Evolutionary conservation across 306 rosid species (phyloP).

Genomic region (Dryas octopetala): DNA sequence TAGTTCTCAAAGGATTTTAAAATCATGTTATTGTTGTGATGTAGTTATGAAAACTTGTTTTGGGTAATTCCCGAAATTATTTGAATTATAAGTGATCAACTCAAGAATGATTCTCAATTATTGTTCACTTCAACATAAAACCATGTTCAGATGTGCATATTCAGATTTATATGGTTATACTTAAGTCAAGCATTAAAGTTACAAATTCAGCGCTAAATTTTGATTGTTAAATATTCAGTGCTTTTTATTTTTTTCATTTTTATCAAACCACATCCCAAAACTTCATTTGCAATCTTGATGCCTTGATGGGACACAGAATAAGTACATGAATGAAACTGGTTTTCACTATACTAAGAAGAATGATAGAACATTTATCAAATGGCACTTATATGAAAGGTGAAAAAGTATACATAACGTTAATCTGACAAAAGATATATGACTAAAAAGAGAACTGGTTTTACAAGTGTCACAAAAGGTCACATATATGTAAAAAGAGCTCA

Average conservation of each 20-base stretch:
- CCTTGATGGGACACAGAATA: no score
- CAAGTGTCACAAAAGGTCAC: not conserved
- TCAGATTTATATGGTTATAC: not conserved
- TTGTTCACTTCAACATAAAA: not conserved
- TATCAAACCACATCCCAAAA: not conserved
- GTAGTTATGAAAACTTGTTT: no score
- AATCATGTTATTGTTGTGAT: no score
- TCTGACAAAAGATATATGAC: not conserved
- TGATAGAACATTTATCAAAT: not conserved
- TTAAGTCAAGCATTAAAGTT: not conserved
- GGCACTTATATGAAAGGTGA: not conserved
- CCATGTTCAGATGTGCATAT: not conserved
- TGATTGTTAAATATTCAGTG: not conserved
- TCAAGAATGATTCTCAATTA: constrained; percentile 2
- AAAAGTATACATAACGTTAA: not conserved
- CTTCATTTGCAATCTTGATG: not conserved
- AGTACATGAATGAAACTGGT: no score
- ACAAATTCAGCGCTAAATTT: not conserved
- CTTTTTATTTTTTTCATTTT: not conserved
- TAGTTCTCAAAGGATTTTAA: no score
- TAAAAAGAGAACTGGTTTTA: not conserved
- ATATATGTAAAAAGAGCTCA: not conserved
- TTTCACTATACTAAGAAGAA: not conserved
- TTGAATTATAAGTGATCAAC: not conserved
- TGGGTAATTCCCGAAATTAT: no score